Percentiles rank a stretch among this genome's conserved stretches.
Conservation (phyloP, 1,284 basidiomycete species). For the Lignosus rhinocerotis region DNA sequence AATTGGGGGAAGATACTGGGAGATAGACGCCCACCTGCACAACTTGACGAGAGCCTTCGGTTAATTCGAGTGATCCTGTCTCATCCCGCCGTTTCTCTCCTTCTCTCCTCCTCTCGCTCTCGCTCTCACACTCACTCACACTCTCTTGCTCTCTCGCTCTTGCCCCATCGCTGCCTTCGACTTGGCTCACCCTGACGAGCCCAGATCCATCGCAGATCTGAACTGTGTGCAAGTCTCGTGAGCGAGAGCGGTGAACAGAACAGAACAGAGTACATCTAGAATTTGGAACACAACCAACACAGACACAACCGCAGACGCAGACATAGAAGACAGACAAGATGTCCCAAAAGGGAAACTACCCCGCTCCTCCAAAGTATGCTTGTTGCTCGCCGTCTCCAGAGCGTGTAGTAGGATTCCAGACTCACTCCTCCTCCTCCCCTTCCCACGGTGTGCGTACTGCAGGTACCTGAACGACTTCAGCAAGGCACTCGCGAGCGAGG, state of each 20-base stretch:
- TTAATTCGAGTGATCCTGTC: not conserved
- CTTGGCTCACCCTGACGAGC: not conserved
- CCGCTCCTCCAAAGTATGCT: slow-evolving; percentile 24
- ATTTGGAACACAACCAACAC: not conserved
- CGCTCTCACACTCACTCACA: not conserved
- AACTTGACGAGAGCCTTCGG: slow-evolving; percentile 1
- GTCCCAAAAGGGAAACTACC: slow-evolving; percentile 26
- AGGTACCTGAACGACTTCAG: slow-evolving; percentile 69
- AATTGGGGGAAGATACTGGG: no score
- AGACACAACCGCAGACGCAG: not conserved
- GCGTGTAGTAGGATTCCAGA: no score
- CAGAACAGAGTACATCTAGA: not conserved
- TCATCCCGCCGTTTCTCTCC: not conserved
- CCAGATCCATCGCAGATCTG: no score
- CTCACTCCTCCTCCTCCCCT: not conserved
- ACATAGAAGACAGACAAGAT: slow-evolving; percentile 2
- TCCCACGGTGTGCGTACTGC: slow-evolving; percentile 3
- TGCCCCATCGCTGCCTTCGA: not conserved
- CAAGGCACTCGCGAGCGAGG: slow-evolving; percentile 40
- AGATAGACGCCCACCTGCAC: not conserved
- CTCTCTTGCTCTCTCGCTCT: not conserved
- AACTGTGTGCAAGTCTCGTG: no score
- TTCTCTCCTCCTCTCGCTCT: not conserved
- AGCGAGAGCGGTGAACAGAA: no score
- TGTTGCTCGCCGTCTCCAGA: not conserved